Evolutionary conservation across 164 flowering plant species (phyloP), one percentile per base, ranked within the genome.

Genomic region (Litsea cubeba): DNA sequence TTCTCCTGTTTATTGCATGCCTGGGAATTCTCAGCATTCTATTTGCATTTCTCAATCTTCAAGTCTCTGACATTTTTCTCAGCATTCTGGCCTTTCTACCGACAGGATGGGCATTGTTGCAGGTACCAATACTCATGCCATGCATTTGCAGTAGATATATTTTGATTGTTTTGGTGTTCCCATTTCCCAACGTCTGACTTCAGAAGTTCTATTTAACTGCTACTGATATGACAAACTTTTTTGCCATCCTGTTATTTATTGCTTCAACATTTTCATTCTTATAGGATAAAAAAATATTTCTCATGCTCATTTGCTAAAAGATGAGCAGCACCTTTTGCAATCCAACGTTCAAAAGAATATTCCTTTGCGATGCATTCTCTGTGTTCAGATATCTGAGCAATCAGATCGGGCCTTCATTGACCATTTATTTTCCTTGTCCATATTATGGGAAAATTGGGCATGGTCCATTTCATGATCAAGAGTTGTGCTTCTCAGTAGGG

Each of bases 61-160:
- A 91, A 1, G 82, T 88, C 23, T 96, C 97, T 60, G 99, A 96
- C 83, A 87, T 94, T 28, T 90, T 94, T 68, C 90, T 90, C 50
- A 84, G 98, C 80, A 81, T 94, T 46, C 78, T 96, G 70, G 98
- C 97, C 76, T 96, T 94, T 84, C 68, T 89, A 82, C 99, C 99
- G 5, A 91, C 98, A 24, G 98, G 98, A 63, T 94, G 98, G 99
- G 99, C 98, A 35, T 69, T 96, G 67, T 82, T 96, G n/a, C 91
- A 83, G 93, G 98, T 91, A 83, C 54, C 3, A 22, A 1, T 40
- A 1, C 14, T 40, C 5, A 35, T 46, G 5, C 17, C 8, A 66
- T 5, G 22, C 35, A 25, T 15, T 26, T 26, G 49, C 35, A 12
- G 3, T 12, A 1, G 69, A 30, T 3, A 28, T 2, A 10, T 22